phyloP scores from a whole-genome alignment of 805 yeast species.

The Metschnikowia similis region DNA sequence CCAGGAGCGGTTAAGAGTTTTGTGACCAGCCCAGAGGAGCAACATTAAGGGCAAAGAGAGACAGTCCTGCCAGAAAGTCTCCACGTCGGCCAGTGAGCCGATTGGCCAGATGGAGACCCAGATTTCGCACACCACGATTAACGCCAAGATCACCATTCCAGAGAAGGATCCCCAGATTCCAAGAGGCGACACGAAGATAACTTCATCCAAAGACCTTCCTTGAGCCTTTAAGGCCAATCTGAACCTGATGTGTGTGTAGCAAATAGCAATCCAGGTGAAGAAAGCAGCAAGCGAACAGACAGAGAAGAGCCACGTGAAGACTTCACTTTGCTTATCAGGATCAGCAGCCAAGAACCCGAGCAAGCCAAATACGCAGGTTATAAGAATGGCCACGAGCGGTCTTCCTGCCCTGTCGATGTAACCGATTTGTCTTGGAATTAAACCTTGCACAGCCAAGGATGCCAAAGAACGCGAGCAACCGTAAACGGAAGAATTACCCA shows the following conservation, averaged over 20 bases:
- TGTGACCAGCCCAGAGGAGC: slow-evolving; percentile 42
- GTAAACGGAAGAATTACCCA: slow-evolving; percentile 28
- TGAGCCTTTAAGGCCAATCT: slow-evolving; percentile 35
- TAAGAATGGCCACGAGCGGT: slow-evolving; percentile 54
- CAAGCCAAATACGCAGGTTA: slow-evolving; percentile 43
- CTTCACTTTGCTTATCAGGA: slow-evolving; percentile 23
- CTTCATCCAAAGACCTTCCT: slow-evolving; percentile 31
- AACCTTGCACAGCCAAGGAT: slow-evolving; percentile 60
- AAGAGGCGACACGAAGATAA: slow-evolving; percentile 29
- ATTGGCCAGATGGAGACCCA: slow-evolving; percentile 40
- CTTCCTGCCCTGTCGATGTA: slow-evolving; percentile 66
- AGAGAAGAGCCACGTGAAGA: slow-evolving; percentile 41
- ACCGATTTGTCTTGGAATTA: slow-evolving; percentile 53
- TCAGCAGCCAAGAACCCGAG: slow-evolving; percentile 37
- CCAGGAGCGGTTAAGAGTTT: slow-evolving; percentile 31
- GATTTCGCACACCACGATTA: slow-evolving; percentile 34
- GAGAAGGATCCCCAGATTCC: slow-evolving; percentile 37
- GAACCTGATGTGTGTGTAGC: slow-evolving; percentile 38
- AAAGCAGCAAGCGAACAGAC: slow-evolving; percentile 39
- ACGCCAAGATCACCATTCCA: slow-evolving; percentile 27
- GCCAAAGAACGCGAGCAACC: slow-evolving; percentile 54
- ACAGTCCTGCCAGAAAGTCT: slow-evolving; percentile 49
- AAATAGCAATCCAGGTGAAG: slow-evolving; percentile 40
- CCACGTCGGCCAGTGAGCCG: slow-evolving; percentile 17
- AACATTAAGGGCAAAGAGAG: slow-evolving; percentile 39